Evolutionary conservation across 345 rosid species (phyloP), one percentile per base, ranked within the genome.

Genomic region (Schrenkiella parvula): DNA sequence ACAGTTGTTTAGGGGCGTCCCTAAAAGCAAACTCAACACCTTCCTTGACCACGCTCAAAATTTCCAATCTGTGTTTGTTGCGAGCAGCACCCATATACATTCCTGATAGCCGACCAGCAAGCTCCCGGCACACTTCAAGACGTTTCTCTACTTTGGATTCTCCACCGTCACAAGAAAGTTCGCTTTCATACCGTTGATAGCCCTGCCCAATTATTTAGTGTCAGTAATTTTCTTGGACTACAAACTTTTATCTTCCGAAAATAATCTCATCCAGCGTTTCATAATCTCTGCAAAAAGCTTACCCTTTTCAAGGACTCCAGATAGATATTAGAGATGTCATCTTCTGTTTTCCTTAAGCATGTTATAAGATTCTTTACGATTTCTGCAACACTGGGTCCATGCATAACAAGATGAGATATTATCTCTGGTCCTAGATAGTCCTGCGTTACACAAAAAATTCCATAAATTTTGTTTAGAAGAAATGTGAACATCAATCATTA

Each of bases 321-420:
- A 77, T 89, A 87, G 47, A 85, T 77, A 58, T 19, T 64, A 41
- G 87, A 78, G 70, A 85, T 69, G 74, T 88, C 90, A 38, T 82
- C 90, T 3, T 89, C 86, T 57, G 80, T 88, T 83, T 89, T 89
- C 88, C 84, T 95, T 74, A 91, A 66, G 63, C 83, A 82, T 60
- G 88, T 78, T 73, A 91, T 86, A 52, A 95, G 79, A 81, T 87
- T 84, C 89, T 95, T 95, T 56, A 91, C 83, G 68, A 87, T 82
- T 72, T 88, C 98, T 39, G 92, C 77, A 29, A 95, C 81, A 73
- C 88, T 76, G 50, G 88, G 64, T 57, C 98, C 99, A 80, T 91
- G 97, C 98, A 89, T 88, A 50, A 78, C 89, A 86, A 83, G 87
- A 82, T 95, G 98, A 72, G 98, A 91, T 74, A 95, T 84, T 70